These are phyloP conservation scores for Myriosclerotinia duriaeana DNA, from an alignment of 2,329 filamentous ascomycete genomes.

Conservation along the genomic window DNA sequence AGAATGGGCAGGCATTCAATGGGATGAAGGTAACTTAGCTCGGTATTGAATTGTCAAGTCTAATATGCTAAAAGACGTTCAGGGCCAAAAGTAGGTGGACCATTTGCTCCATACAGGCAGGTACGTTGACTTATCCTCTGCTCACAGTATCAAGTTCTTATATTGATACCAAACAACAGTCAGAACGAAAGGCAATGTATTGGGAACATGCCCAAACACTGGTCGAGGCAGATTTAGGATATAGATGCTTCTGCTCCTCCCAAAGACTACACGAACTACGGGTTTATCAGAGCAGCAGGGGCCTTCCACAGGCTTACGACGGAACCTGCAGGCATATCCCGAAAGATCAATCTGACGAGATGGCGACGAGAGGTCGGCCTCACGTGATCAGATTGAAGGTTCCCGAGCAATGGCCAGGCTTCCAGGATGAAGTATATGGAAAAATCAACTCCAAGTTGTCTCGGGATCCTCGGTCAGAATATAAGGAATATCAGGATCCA, in stretches of 20 bases:
- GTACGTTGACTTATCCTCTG: conserved; percentile 45
- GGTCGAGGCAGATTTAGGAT: conserved; percentile 71
- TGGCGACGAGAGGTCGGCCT: conserved; percentile 65
- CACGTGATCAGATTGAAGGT: conserved; percentile 77
- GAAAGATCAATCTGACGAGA: conserved; percentile 65
- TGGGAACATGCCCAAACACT: conserved; percentile 67
- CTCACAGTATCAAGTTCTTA: conserved; percentile 22
- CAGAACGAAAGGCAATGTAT: conserved; percentile 75
- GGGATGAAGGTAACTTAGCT: conserved; percentile 74
- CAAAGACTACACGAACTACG: conserved; percentile 69
- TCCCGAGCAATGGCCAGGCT: conserved; percentile 60
- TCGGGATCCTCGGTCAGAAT: conserved; percentile 8
- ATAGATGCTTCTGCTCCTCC: conserved; percentile 87
- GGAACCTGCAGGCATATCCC: conserved; percentile 71
- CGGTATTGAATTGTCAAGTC: background rate
- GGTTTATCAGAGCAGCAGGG: conserved; percentile 58
- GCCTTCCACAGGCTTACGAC: conserved; percentile 62
- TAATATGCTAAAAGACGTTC: conserved; percentile 28
- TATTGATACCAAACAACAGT: conserved; percentile 50
- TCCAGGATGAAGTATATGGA: conserved; percentile 80
- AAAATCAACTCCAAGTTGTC: conserved; percentile 48
- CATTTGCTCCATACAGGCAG: conserved; percentile 83
- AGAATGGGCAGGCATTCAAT: conserved; percentile 82
- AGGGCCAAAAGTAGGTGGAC: conserved; percentile 79
- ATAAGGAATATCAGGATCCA: conserved; percentile 67